Conservation (phyloP, 225 moss, liverwort and hornwort species). For the Rhytidiadelphus loreus region DNA sequence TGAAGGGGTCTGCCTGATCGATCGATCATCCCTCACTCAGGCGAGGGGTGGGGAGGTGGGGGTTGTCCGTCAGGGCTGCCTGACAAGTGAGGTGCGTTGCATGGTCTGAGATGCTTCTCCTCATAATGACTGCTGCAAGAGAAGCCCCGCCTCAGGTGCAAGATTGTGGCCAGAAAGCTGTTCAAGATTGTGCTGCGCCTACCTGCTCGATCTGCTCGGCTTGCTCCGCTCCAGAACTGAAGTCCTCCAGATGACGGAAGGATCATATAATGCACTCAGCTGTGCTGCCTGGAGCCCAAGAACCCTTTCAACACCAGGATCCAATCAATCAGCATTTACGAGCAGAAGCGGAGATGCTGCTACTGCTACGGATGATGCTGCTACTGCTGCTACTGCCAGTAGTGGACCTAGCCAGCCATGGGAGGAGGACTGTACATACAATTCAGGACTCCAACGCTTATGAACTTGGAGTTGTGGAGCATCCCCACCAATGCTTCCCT, state of each 20-base stretch:
- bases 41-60: too few relatives aligned
- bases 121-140: conserved; percentile 13
- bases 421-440: background rate
- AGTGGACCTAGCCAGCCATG: background rate
- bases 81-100: background rate
- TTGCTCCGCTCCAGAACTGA: too few relatives aligned
- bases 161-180: conserved; percentile 11
- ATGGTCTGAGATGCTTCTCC: conserved; percentile 27
- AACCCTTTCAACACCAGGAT: background rate
- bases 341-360: conserved; percentile 15
- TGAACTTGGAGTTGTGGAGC: too few relatives aligned
- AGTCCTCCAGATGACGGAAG: too few relatives aligned
- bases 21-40: too few relatives aligned
- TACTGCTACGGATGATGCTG: background rate
- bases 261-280: background rate
- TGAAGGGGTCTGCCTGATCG: background rate
- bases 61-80: too few relatives aligned
- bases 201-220: background rate
- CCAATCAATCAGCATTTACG: background rate
- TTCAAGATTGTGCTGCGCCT: background rate
- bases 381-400: background rate
- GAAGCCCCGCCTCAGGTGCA: background rate
- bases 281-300: background rate
- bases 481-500: too few relatives aligned
- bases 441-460: background rate